phyloP scores from a whole-genome alignment of 2,329 filamentous ascomycete genomes.

The Colletotrichum caudatum region DNA sequence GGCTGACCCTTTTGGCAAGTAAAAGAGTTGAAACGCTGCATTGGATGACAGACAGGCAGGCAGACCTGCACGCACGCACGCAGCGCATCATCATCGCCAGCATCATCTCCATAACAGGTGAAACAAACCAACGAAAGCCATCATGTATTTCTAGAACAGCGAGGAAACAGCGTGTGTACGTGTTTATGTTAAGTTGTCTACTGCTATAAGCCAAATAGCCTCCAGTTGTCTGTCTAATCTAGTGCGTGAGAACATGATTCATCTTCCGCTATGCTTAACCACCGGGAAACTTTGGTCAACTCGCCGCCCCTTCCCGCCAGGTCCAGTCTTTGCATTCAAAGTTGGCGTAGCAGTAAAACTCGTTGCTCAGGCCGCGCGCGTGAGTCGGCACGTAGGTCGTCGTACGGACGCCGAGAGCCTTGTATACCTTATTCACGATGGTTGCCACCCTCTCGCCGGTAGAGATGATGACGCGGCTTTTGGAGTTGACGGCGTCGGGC shows the following conservation, averaged over 20 bases:
- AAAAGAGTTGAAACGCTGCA: constrained; percentile 9
- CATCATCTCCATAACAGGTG: constrained; percentile 12
- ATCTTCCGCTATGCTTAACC: not conserved
- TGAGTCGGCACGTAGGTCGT: constrained; percentile 79
- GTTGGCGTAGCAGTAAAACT: constrained; percentile 84
- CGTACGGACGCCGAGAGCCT: constrained; percentile 69
- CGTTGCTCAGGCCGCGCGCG: constrained; percentile 80
- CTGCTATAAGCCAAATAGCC: not conserved
- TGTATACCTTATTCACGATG: constrained; percentile 76
- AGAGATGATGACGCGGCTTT: constrained; percentile 70
- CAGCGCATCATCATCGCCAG: not conserved
- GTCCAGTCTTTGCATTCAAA: constrained; percentile 73
- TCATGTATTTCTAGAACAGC: constrained; percentile 33
- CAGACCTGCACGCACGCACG: not conserved
- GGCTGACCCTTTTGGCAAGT: constrained; percentile 12
- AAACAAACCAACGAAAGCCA: constrained; percentile 7
- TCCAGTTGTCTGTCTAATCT: not conserved
- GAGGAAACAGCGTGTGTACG: constrained; percentile 28
- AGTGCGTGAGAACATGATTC: not conserved
- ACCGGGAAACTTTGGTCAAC: constrained; percentile 1
- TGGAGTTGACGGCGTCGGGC: constrained; percentile 40
- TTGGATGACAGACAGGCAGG: constrained; percentile 17
- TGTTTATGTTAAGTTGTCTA: not conserved
- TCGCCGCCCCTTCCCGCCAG: constrained; percentile 48
- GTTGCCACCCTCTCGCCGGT: constrained; percentile 82